Evolutionary conservation across 2,329 filamentous ascomycete genomes (phyloP).

Genomic region (Diplocarpon mali): DNA sequence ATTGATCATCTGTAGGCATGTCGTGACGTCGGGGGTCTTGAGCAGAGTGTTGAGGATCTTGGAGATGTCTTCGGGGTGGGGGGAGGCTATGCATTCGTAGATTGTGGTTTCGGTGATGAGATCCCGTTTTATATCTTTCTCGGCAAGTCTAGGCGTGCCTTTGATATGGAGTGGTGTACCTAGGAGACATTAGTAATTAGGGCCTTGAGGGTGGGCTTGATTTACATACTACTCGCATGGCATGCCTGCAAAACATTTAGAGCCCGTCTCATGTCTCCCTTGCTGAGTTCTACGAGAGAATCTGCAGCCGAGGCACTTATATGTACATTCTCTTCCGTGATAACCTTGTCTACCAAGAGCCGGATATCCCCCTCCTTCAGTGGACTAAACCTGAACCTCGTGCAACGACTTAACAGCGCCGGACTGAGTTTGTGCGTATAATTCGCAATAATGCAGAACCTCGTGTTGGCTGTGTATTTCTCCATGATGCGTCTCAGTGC

Average conservation of each 20-base stretch:
- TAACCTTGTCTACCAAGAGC: constrained; percentile 75
- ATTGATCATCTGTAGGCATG: constrained; percentile 79
- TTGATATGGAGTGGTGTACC: constrained; percentile 56
- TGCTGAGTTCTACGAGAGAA: constrained; percentile 75
- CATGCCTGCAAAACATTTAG: constrained; percentile 95
- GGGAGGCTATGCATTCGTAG: constrained; percentile 94
- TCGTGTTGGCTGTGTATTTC: constrained; percentile 94
- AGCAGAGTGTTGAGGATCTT: constrained; percentile 78
- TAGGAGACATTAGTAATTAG: constrained; percentile 24
- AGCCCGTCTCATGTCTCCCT: constrained; percentile 91
- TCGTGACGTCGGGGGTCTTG: constrained; percentile 75
- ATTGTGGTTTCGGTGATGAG: constrained; percentile 86
- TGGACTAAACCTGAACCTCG: constrained; percentile 88
- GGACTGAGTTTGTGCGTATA: constrained; percentile 97
- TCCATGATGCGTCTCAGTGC: constrained; percentile 95
- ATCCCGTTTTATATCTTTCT: constrained; percentile 62
- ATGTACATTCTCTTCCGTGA: constrained; percentile 75
- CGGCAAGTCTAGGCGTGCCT: constrained; percentile 45
- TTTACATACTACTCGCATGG: constrained; percentile 69
- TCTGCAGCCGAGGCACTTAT: constrained; percentile 74
- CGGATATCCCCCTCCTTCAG: constrained; percentile 83
- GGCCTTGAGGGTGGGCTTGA: no score
- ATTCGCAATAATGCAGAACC: constrained; percentile 98
- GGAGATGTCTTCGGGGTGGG: constrained; percentile 78
- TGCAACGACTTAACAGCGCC: constrained; percentile 84